Percentiles rank a stretch among this genome's conserved stretches.
These are phyloP conservation scores for Entomophthora muscae DNA, from an alignment of 371 early-diverging fungal genomes.

Conservation along the genomic window DNA sequence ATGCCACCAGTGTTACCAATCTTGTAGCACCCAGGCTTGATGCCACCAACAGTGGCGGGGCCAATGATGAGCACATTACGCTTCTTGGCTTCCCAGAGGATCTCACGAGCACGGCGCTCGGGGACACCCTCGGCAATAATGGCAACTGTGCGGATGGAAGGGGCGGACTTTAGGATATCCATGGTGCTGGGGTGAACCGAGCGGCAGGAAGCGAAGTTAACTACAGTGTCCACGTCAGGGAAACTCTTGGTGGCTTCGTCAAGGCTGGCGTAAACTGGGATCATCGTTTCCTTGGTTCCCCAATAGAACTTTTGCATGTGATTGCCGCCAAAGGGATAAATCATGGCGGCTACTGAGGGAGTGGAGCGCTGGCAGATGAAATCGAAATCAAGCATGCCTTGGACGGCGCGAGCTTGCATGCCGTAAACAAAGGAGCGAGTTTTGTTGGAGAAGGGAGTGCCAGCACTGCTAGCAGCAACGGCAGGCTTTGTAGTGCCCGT, in stretches of 20 bases:
- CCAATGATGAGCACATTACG: constrained; percentile 82
- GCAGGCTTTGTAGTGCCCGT: constrained; percentile 12
- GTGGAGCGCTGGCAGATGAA: constrained; percentile 88
- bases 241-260: too few relatives aligned
- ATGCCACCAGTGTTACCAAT: constrained; percentile 99
- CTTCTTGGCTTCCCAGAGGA: constrained; percentile 58
- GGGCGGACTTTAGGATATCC: constrained; percentile 54
- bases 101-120: constrained; percentile 85
- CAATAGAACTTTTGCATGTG: constrained; percentile 98
- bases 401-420: constrained; percentile 97
- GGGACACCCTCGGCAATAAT: constrained; percentile 97
- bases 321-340: constrained; percentile 95
- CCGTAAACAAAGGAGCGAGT: constrained; percentile 91
- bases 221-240: constrained; percentile 86
- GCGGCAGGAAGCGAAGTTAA: constrained; percentile 97
- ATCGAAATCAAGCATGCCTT: constrained; percentile 98
- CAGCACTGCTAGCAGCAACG: constrained; percentile 11
- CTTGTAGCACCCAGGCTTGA: constrained; percentile 98
- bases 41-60: constrained; percentile 97
- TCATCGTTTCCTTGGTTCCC: constrained; percentile 92
- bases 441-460: constrained; percentile 57
- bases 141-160: constrained; percentile 68
- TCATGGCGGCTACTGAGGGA: constrained; percentile 98
- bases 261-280: constrained; percentile 80
- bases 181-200: constrained; percentile 79